phyloP scores from a whole-genome alignment of 2,329 filamentous ascomycete species.

The Epichloe uncinata region DNA sequence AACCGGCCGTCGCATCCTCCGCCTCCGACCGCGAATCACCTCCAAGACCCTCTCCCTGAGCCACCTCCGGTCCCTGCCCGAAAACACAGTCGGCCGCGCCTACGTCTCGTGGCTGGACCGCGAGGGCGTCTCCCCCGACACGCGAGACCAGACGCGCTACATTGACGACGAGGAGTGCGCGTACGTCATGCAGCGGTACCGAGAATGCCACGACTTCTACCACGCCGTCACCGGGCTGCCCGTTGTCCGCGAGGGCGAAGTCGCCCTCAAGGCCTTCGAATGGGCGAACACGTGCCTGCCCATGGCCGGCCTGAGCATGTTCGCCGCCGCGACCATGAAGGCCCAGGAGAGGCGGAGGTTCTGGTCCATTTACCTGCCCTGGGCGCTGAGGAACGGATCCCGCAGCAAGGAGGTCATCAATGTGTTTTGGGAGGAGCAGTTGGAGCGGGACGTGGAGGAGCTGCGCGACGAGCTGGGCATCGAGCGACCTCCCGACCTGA shows the following conservation, averaged over 20 bases:
- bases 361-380: slow-evolving; percentile 66
- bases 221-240: slow-evolving; percentile 88
- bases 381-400: slow-evolving; percentile 77
- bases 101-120: slow-evolving; percentile 89
- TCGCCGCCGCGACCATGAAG: slow-evolving; percentile 79
- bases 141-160: slow-evolving; percentile 68
- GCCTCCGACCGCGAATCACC: slow-evolving; percentile 77
- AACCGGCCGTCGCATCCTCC: slow-evolving; percentile 82
- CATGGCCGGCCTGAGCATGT: slow-evolving; percentile 82
- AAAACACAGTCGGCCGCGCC: slow-evolving; percentile 62
- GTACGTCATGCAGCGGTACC: slow-evolving; percentile 96
- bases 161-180: slow-evolving; percentile 93
- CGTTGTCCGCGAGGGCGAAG: slow-evolving; percentile 84
- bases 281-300: slow-evolving; percentile 89
- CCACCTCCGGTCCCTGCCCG: slow-evolving; percentile 57
- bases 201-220: slow-evolving; percentile 96
- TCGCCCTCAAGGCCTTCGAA: slow-evolving; percentile 96
- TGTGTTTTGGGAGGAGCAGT: slow-evolving; percentile 93
- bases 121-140: slow-evolving; percentile 93
- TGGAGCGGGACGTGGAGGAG: slow-evolving; percentile 70
- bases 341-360: slow-evolving; percentile 66
- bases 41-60: slow-evolving; percentile 56
- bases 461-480: slow-evolving; percentile 66
- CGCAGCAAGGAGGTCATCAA: slow-evolving; percentile 73
- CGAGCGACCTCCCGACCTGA: slow-evolving; percentile 76